Percentiles rank a stretch among this genome's conserved stretches.
Evolutionary conservation across 2,329 filamentous ascomycete genomes (phyloP).

Genomic region (Fusarium pilosicola): DNA sequence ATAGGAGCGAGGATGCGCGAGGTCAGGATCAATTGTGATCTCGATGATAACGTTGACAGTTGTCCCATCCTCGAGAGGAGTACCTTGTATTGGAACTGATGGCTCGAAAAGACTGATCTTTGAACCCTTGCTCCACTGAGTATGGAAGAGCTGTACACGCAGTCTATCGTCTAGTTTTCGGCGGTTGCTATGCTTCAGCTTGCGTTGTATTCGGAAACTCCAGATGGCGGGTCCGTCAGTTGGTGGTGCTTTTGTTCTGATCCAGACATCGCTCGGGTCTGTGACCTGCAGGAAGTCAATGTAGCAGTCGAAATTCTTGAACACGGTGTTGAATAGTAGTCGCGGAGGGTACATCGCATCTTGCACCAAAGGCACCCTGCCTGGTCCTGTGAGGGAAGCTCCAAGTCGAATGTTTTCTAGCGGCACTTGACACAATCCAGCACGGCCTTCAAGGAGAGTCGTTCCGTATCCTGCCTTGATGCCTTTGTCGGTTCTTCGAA

Average conservation of each 20-base stretch:
- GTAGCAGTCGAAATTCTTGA: neutral
- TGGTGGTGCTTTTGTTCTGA: neutral
- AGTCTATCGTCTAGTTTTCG: neutral
- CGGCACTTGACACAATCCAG: neutral
- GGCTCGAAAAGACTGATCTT: neutral
- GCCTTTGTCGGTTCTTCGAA: neutral
- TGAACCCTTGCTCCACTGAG: neutral
- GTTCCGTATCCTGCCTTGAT: neutral
- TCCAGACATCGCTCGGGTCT: neutral
- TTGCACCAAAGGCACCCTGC: neutral
- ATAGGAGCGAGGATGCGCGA: neutral
- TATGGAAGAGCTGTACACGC: neutral
- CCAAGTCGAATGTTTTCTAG: neutral
- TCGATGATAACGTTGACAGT: neutral
- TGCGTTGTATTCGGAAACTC: neutral
- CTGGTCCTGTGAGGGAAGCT: neutral
- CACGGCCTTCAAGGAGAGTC: neutral
- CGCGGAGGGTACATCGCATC: neutral
- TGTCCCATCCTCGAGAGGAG: neutral
- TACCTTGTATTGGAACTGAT: neutral
- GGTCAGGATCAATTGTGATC: neutral
- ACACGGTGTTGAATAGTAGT: neutral
- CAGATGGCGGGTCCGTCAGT: neutral
- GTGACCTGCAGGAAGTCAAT: neutral
- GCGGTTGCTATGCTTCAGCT: neutral